These are phyloP conservation scores for Tritrichomonas musculus DNA, from an alignment of 208 protist genomes.

Conservation along the genomic window DNA sequence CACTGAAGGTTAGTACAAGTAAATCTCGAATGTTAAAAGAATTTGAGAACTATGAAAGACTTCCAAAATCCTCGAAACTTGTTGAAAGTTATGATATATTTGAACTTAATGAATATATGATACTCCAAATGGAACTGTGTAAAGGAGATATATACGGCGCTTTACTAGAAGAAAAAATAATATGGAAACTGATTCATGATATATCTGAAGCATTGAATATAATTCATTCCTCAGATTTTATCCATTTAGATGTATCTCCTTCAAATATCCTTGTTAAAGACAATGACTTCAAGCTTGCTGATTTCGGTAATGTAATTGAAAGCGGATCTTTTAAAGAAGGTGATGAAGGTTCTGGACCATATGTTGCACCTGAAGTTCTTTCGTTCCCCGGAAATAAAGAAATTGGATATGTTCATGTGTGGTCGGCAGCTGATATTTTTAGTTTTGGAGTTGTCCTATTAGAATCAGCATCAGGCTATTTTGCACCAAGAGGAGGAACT, in stretches of 20 bases:
- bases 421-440: background rate
- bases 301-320: background rate
- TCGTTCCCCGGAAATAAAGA: background rate
- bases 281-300: background rate
- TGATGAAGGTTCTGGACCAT: background rate
- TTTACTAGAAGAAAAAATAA: background rate
- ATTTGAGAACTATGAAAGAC: too few relatives aligned
- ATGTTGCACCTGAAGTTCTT: background rate
- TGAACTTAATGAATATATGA: too few relatives aligned
- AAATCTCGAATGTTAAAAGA: too few relatives aligned
- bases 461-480: background rate
- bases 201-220: background rate
- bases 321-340: background rate
- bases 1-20: background rate
- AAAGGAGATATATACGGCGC: background rate
- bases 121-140: background rate
- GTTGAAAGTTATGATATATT: too few relatives aligned
- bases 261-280: background rate
- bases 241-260: conserved; percentile 1
- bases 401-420: background rate
- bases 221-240: background rate
- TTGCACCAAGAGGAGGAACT: background rate
- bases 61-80: too few relatives aligned
- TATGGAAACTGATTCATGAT: background rate
- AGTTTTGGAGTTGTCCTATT: background rate